Base-by-base conservation (phyloP, 2,329 filamentous ascomycete species). In the Calonectria honghensis region DNA sequence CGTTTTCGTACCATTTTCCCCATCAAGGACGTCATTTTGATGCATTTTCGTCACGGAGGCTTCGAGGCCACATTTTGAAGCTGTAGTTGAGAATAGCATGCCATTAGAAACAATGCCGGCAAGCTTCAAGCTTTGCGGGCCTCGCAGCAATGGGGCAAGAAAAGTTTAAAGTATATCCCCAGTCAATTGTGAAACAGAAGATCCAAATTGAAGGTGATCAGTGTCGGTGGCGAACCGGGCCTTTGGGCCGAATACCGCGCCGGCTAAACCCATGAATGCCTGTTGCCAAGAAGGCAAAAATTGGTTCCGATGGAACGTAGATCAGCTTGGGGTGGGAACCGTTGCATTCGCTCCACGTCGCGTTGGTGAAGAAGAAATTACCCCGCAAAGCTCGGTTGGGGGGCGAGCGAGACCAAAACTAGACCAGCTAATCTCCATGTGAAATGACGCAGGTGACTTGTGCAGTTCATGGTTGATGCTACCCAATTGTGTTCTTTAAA, bases 181-280 rank as follows among this genome's bases (percentile, higher is more conserved):
- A 39, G 14, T 29, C 35, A 4, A 63, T 63, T 63, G 10, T 63
- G 24, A 41, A 41, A 41, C 24, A 20, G 24, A 37, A n/a, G 4
- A 45, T 41, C 6, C 16, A 41, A 20, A 41, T 39, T 63, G 24
- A 39, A 63, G 57, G 9, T 13, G 5, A 4, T 20, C 6, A 16
- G 13, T 29, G 14, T 13, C 27, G 2, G 31, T 41, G 57, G 57
- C 16, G 13, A 37, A 29, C 11, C 57, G 57, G 57, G 57, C 57
- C 57, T 29, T 5, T 20, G 13, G 29, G 57, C 57, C 57, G 57
- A 63, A 37, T 10, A 29, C 29, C 14, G 18, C 13, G 10, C 57
- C 57, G 57, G 57, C 37, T 63, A 63, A 63, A 63, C 13, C 24
- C 57, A 39, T 6, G 14, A 41, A 63, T 63, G 57, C 57, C 35